Conservation (phyloP, 352 stramenopile genomes). For the Phytophthora pseudosyringae region DNA sequence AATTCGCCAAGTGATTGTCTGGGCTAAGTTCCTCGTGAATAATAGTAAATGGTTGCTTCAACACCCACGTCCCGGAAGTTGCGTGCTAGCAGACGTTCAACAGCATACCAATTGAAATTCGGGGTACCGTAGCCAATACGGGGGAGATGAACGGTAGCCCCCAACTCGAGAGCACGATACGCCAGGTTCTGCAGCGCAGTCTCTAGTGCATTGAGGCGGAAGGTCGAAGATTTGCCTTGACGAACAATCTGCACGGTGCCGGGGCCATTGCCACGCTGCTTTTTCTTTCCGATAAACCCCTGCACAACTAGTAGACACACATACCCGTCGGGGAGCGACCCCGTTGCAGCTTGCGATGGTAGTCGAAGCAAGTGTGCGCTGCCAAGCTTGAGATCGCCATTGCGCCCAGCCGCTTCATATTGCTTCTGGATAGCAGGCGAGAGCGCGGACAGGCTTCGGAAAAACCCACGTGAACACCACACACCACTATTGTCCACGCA, state of each 20-base stretch:
- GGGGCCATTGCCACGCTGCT: conserved; percentile 43
- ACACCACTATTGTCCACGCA: conserved; percentile 79
- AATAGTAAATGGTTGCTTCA: conserved; percentile 78
- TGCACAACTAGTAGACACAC: conserved; percentile 81
- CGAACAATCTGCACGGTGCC: conserved; percentile 40
- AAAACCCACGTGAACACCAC: conserved; percentile 80
- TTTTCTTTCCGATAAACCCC: conserved; percentile 63
- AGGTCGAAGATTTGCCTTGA: conserved; percentile 66
- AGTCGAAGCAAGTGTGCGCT: conserved; percentile 72
- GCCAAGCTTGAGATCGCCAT: conserved; percentile 75
- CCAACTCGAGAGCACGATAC: conserved; percentile 35
- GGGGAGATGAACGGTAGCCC: conserved; percentile 74
- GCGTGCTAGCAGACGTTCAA: conserved; percentile 75
- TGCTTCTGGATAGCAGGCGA: conserved; percentile 62
- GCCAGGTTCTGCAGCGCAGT: conserved; percentile 52
- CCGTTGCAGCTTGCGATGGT: conserved; percentile 15
- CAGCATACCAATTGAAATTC: conserved; percentile 85
- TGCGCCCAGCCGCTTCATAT: conserved; percentile 63
- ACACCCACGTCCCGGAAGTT: conserved; percentile 62
- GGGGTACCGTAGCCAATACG: conserved; percentile 81
- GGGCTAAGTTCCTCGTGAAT: conserved; percentile 29
- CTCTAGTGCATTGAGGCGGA: conserved; percentile 71
- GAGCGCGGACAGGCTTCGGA: conserved; percentile 59
- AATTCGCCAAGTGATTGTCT: background rate
- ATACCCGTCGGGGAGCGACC: conserved; percentile 36